Percentiles rank a stretch among this genome's conserved stretches.
These are phyloP conservation scores for Sanguinoderma infundibulare DNA, from an alignment of 1,284 basidiomycete genomes.

Conservation along the genomic window DNA sequence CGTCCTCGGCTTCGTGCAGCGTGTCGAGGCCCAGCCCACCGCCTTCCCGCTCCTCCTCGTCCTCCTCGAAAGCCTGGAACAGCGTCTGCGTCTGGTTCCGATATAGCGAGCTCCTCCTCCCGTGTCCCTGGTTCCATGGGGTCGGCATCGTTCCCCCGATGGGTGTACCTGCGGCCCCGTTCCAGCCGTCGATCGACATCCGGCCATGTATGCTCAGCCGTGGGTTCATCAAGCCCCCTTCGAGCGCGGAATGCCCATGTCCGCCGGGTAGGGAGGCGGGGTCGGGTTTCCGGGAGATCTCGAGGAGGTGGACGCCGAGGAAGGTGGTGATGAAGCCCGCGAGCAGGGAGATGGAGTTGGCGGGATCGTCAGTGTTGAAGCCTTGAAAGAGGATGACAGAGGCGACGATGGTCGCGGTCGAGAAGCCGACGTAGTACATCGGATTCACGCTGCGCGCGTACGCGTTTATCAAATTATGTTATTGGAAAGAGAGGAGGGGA, in stretches of 20 bases:
- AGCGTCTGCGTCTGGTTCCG: slow-evolving; percentile 62
- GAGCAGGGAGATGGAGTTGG: slow-evolving; percentile 84
- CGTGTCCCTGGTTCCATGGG: slow-evolving; percentile 38
- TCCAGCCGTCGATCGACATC: slow-evolving; percentile 75
- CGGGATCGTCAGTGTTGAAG: slow-evolving; percentile 88
- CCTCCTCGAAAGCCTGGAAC: slow-evolving; percentile 66
- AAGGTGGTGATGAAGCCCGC: slow-evolving; percentile 91
- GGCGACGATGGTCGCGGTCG: slow-evolving; percentile 93
- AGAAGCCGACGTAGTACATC: slow-evolving; percentile 98
- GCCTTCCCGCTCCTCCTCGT: slow-evolving; percentile 33
- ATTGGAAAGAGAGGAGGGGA: no score
- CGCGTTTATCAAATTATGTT: not conserved
- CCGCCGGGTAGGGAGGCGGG: slow-evolving; percentile 48
- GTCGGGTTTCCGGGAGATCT: slow-evolving; percentile 77
- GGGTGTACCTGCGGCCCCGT: slow-evolving; percentile 44
- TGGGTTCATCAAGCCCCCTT: slow-evolving; percentile 80
- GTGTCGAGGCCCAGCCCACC: slow-evolving; percentile 37
- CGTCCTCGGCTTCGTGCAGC: slow-evolving; percentile 39
- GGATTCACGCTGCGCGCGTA: slow-evolving; percentile 83
- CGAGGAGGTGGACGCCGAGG: slow-evolving; percentile 65
- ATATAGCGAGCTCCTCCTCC: slow-evolving; percentile 57
- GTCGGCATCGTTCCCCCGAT: slow-evolving; percentile 39
- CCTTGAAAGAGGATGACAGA: slow-evolving; percentile 97
- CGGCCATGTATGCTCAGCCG: slow-evolving; percentile 72
- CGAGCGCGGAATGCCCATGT: slow-evolving; percentile 57